phyloP scores from a whole-genome alignment of 2,329 filamentous ascomycete genomes.

The Bertia moriformis region DNA sequence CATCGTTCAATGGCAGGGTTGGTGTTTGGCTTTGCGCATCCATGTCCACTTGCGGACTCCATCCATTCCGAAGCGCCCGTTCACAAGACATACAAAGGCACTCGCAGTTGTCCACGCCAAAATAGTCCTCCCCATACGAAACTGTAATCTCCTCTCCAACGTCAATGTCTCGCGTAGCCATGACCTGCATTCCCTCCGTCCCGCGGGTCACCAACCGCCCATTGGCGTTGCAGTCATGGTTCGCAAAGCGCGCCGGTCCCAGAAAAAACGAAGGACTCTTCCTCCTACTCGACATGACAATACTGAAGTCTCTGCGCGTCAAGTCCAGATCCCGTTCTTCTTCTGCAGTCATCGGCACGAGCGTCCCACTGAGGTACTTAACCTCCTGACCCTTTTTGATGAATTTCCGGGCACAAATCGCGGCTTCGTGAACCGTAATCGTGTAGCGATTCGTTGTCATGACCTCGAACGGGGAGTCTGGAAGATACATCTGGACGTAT shows the following conservation, averaged over 20 bases:
- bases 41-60: conserved; percentile 27
- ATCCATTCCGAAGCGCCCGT: conserved; percentile 45
- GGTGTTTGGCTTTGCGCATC: conserved; percentile 4
- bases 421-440: conserved; percentile 55
- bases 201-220: conserved; percentile 49
- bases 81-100: conserved; percentile 60
- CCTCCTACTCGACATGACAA: conserved; percentile 58
- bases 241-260: conserved; percentile 60
- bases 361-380: conserved; percentile 54
- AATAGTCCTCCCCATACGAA: conserved; percentile 61
- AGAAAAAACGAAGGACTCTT: conserved; percentile 58
- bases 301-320: conserved; percentile 56
- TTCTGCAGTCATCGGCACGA: conserved; percentile 59
- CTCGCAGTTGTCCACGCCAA: conserved; percentile 59
- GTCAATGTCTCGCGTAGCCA: conserved; percentile 50
- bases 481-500: conserved; percentile 59
- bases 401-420: conserved; percentile 45
- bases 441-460: conserved; percentile 59
- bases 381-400: conserved; percentile 52
- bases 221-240: conserved; percentile 63
- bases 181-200: conserved; percentile 53
- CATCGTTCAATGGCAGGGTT: conserved; percentile 11
- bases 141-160: conserved; percentile 63
- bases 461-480: conserved; percentile 61
- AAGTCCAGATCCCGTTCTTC: conserved; percentile 51